These are phyloP conservation scores for Penicillium sp. DNA, from an alignment of 2,329 filamentous ascomycete genomes.

Conservation along the genomic window DNA sequence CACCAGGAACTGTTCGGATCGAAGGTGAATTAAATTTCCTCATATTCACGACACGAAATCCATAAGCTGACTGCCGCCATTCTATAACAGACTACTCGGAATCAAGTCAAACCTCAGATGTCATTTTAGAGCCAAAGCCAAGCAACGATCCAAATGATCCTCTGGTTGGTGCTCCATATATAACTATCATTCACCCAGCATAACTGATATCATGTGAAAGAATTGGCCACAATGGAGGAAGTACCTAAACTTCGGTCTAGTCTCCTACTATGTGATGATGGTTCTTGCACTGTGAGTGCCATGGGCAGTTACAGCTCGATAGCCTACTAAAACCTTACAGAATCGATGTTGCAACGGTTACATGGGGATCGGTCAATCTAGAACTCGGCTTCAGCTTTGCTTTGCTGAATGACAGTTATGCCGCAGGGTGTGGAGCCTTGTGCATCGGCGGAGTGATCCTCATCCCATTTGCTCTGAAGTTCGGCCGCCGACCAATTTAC, in stretches of 20 bases:
- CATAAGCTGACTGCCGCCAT: background rate
- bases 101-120: conserved; percentile 8
- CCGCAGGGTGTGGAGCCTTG: conserved; percentile 45
- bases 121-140: conserved; percentile 25
- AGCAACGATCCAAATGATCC: conserved; percentile 30
- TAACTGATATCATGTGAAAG: background rate
- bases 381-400: conserved; percentile 47
- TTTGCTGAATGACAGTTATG: conserved; percentile 49
- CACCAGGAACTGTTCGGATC: conserved; percentile 20
- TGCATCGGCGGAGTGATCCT: conserved; percentile 46
- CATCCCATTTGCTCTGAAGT: conserved; percentile 50
- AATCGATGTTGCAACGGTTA: conserved; percentile 41
- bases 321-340: background rate
- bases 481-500: conserved; percentile 49
- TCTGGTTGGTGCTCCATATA: conserved; percentile 13
- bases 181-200: background rate
- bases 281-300: conserved; percentile 25
- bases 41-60: background rate
- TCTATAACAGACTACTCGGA: conserved; percentile 4
- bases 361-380: conserved; percentile 45
- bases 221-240: conserved; percentile 30
- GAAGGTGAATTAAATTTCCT: conserved; percentile 12
- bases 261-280: conserved; percentile 30
- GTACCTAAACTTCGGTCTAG: conserved; percentile 26
- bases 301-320: background rate